Conservation (phyloP, 1,284 basidiomycete genomes). For the Cryptococcus neoformans region DNA sequence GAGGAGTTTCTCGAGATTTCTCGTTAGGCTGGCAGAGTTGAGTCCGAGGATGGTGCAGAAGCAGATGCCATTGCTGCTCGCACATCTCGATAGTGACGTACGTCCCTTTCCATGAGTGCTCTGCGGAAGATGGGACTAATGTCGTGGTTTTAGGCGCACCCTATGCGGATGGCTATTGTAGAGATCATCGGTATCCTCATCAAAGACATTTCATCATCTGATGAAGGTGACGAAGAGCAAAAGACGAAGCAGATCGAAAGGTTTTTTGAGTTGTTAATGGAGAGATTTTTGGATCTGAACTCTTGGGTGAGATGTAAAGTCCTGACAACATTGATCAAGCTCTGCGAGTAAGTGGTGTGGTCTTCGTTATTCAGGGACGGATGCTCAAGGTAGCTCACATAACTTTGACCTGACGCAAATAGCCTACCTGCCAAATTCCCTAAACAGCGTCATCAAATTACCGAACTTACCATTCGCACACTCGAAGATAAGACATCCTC, state of each 20-base stretch:
- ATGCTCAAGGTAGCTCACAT: not conserved
- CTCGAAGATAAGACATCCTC: slow-evolving; percentile 88
- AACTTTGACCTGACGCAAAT: not conserved
- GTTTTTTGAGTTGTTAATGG: slow-evolving; percentile 79
- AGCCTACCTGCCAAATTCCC: slow-evolving; percentile 80
- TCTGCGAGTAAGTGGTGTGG: slow-evolving; percentile 55
- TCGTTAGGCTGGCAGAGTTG: slow-evolving; percentile 76
- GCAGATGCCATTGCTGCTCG: slow-evolving; percentile 79
- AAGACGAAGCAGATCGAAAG: slow-evolving; percentile 77
- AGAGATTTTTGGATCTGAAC: slow-evolving; percentile 82
- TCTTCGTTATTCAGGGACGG: not conserved
- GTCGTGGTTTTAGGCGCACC: slow-evolving; percentile 65
- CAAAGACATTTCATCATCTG: slow-evolving; percentile 64
- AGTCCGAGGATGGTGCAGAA: slow-evolving; percentile 84
- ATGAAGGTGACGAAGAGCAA: slow-evolving; percentile 59
- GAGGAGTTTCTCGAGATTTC: slow-evolving; percentile 78
- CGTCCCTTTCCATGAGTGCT: slow-evolving; percentile 20
- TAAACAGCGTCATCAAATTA: slow-evolving; percentile 75
- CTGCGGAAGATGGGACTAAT: not conserved
- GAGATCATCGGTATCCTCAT: slow-evolving; percentile 82
- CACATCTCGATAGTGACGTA: slow-evolving; percentile 90
- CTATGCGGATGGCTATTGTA: slow-evolving; percentile 90
- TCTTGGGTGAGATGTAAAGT: slow-evolving; percentile 91
- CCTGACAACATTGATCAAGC: slow-evolving; percentile 68
- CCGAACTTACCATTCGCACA: slow-evolving; percentile 70